Conservation (phyloP, 495 filamentous ascomycete genomes). For the Cercophora scortea region DNA sequence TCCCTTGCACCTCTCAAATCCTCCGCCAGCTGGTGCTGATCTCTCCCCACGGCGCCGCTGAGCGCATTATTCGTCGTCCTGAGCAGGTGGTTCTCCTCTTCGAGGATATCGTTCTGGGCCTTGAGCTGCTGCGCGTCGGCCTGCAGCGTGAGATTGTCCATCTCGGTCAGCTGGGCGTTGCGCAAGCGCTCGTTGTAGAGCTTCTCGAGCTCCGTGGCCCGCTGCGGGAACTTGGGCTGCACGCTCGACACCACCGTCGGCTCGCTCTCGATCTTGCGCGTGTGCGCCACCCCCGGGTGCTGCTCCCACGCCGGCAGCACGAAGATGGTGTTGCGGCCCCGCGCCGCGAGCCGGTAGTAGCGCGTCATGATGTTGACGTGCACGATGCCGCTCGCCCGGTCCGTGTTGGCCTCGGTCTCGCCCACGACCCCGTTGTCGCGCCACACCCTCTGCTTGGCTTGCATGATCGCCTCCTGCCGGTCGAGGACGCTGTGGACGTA, state of each 20-base stretch:
- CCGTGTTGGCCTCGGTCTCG: slow-evolving; percentile 13
- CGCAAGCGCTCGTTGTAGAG: slow-evolving; percentile 11
- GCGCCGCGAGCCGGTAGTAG: slow-evolving; percentile 37
- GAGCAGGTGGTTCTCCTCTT: slow-evolving; percentile 11
- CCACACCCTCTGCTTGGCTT: slow-evolving; percentile 18
- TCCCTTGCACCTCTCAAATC: background rate
- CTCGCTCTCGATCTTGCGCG: slow-evolving; percentile 30
- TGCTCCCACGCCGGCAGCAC: slow-evolving; percentile 39
- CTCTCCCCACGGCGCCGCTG: slow-evolving; percentile 11
- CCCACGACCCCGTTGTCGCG: slow-evolving; percentile 23
- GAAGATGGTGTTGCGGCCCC: slow-evolving; percentile 36
- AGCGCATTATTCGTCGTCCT: slow-evolving; percentile 9
- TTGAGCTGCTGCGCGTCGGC: background rate
- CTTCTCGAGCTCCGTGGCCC: slow-evolving; percentile 28
- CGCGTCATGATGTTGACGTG: slow-evolving; percentile 34
- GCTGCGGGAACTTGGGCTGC: slow-evolving; percentile 24
- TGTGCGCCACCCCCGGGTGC: slow-evolving; percentile 34
- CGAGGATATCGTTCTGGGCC: slow-evolving; percentile 9
- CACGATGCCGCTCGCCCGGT: slow-evolving; percentile 31
- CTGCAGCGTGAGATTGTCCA: slow-evolving; percentile 1
- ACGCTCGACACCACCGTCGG: slow-evolving; percentile 38
- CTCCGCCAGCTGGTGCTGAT: slow-evolving; percentile 2
- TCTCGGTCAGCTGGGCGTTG: slow-evolving; percentile 5
- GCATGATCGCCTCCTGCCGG: slow-evolving; percentile 27
- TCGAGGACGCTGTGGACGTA: slow-evolving; percentile 38